Evolutionary conservation across 371 early-diverging fungal species (phyloP).

Genomic region (Nematocida sp.): DNA sequence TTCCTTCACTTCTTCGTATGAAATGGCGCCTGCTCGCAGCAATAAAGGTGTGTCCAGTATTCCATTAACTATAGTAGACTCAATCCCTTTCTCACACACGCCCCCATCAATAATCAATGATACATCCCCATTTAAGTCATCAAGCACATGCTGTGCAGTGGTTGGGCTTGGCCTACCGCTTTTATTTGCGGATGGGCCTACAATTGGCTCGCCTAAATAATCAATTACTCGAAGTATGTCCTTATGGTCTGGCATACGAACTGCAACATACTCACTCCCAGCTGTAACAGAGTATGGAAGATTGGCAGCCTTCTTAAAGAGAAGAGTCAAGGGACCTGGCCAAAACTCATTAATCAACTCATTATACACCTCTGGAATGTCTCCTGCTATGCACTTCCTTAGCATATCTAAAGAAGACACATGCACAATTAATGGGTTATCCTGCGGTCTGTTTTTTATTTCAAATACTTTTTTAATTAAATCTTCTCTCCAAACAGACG

Average conservation of each 20-base stretch:
- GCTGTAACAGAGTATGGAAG: constrained; percentile 79
- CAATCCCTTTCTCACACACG: constrained; percentile 82
- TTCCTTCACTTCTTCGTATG: constrained; percentile 75
- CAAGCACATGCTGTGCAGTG: constrained; percentile 79
- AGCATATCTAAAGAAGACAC: constrained; percentile 85
- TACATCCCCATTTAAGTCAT: constrained; percentile 80
- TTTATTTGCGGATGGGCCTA: constrained; percentile 97
- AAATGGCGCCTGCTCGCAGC: constrained; percentile 92
- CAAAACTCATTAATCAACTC: constrained; percentile 75
- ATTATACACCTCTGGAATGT: constrained; percentile 62
- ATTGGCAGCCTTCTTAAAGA: constrained; percentile 75
- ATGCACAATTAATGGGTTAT: constrained; percentile 97
- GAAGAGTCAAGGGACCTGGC: constrained; percentile 95
- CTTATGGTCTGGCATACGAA: constrained; percentile 87
- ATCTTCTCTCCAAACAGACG: constrained; percentile 76
- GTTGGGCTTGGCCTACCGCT: constrained; percentile 93
- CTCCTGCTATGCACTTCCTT: constrained; percentile 72
- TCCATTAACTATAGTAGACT: constrained; percentile 80
- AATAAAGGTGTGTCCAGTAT: constrained; percentile 73
- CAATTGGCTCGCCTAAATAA: constrained; percentile 81
- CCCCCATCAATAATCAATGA: constrained; percentile 87
- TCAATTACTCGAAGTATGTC: constrained; percentile 83
- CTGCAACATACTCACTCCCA: constrained; percentile 79
- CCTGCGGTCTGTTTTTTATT: constrained; percentile 87
- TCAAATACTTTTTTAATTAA: constrained; percentile 80